Evolutionary conservation across 164 flowering plant genomes (phyloP).

Genomic region (Liriodendron chinense): DNA sequence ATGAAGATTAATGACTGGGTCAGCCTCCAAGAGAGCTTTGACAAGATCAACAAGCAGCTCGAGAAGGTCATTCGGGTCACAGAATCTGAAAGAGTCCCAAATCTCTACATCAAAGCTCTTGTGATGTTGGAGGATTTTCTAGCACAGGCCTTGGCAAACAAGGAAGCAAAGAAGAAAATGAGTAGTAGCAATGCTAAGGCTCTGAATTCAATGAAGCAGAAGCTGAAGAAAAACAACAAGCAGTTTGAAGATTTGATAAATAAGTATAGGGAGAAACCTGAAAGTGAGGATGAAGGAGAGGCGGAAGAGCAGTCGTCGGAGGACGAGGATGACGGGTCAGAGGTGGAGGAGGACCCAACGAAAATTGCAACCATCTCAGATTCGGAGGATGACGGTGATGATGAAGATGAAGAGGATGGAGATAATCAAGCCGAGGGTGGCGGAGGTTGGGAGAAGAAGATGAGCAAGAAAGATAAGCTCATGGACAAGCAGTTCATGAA

Average conservation of each 20-base stretch:
- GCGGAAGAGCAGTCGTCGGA: slow-evolving; percentile 29
- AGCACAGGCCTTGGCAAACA: slow-evolving; percentile 70
- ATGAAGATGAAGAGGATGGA: slow-evolving; percentile 28
- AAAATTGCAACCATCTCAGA: slow-evolving; percentile 17
- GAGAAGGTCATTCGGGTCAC: slow-evolving; percentile 86
- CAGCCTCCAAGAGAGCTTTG: slow-evolving; percentile 76
- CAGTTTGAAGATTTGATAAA: slow-evolving; percentile 71
- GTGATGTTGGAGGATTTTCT: slow-evolving; percentile 81
- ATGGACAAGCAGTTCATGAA: slow-evolving; percentile 79
- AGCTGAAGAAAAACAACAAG: slow-evolving; percentile 86
- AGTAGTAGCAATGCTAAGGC: slow-evolving; percentile 83
- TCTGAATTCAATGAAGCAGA: slow-evolving; percentile 87
- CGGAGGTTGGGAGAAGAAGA: slow-evolving; percentile 59
- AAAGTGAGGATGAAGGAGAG: slow-evolving; percentile 52
- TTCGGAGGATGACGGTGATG: slow-evolving; percentile 17
- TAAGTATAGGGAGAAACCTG: slow-evolving; percentile 73
- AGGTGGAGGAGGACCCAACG: slow-evolving; percentile 44
- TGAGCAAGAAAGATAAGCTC: slow-evolving; percentile 72
- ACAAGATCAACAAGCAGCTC: slow-evolving; percentile 82
- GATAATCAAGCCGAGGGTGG: slow-evolving; percentile 18
- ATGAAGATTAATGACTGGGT: slow-evolving; percentile 98
- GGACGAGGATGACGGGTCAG: slow-evolving; percentile 40
- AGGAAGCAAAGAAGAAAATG: slow-evolving; percentile 95
- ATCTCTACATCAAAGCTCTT: slow-evolving; percentile 68
- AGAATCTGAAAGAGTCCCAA: slow-evolving; percentile 62